phyloP scores from a whole-genome alignment of 345 rosid species.

The Euphorbia peplus region DNA sequence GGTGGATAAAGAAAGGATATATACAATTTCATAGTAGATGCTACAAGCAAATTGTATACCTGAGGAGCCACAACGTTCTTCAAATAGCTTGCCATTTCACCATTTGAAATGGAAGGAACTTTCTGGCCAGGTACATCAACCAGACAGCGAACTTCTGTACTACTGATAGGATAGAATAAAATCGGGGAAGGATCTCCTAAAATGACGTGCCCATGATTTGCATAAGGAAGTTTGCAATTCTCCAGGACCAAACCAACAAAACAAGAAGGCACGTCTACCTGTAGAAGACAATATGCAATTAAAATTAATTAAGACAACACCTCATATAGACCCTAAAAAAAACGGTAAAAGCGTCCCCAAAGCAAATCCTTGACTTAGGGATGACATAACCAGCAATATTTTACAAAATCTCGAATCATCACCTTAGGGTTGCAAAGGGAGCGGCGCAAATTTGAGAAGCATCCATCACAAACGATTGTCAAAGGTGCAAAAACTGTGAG shows the following conservation, averaged over 20 bases:
- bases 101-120: constrained; percentile 33
- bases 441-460: constrained; percentile 34
- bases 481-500: constrained; percentile 22
- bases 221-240: constrained; percentile 28
- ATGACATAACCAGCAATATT: background rate
- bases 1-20: background rate
- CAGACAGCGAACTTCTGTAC: constrained; percentile 29
- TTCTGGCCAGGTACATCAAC: constrained; percentile 35
- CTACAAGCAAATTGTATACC: constrained; percentile 3
- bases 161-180: constrained; percentile 28
- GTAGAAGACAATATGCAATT: background rate
- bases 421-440: constrained; percentile 32
- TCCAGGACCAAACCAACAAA: constrained; percentile 32
- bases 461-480: constrained; percentile 32
- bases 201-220: constrained; percentile 28
- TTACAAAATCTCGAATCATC: background rate
- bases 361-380: background rate
- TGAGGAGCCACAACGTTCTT: constrained; percentile 31
- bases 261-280: constrained; percentile 34
- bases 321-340: too few relatives aligned
- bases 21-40: background rate
- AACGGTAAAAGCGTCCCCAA: background rate
- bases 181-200: constrained; percentile 33
- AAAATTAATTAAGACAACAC: background rate
- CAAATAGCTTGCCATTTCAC: constrained; percentile 30